A percentile compares a stretch with the other conserved stretches of the same genome.
These are phyloP conservation scores for Globisporangium rhizosaccharum DNA, from an alignment of 352 stramenopile genomes.

Conservation along the genomic window DNA sequence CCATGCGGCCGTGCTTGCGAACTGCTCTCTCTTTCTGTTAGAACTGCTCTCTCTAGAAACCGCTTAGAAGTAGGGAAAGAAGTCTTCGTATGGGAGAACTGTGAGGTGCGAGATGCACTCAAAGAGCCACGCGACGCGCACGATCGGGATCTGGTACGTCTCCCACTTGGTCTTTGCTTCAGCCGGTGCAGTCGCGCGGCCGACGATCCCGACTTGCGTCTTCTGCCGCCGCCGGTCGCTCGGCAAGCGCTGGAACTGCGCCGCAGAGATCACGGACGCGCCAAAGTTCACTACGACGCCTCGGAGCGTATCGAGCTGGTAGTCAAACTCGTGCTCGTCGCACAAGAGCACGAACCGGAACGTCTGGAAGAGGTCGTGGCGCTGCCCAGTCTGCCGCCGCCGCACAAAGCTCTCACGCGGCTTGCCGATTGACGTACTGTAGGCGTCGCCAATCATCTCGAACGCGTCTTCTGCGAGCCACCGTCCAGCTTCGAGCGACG, in stretches of 20 bases:
- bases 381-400: conserved; percentile 35
- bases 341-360: conserved; percentile 79
- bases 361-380: conserved; percentile 71
- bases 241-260: conserved; percentile 21
- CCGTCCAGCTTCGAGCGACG: conserved; percentile 45
- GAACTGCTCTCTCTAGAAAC: too few relatives aligned
- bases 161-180: conserved; percentile 56
- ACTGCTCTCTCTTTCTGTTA: too few relatives aligned
- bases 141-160: conserved; percentile 73
- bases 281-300: conserved; percentile 68
- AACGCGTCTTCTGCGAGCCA: conserved; percentile 71
- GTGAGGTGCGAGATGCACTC: conserved; percentile 85
- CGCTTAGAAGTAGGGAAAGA: conserved; percentile 68
- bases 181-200: conserved; percentile 50
- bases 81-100: conserved; percentile 81
- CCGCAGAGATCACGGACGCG: conserved; percentile 32
- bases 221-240: conserved; percentile 20
- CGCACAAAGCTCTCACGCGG: conserved; percentile 58
- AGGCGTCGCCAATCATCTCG: conserved; percentile 79
- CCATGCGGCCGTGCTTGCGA: background rate
- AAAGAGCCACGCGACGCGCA: conserved; percentile 84
- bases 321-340: conserved; percentile 63
- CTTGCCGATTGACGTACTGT: conserved; percentile 63
- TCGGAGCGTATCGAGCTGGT: conserved; percentile 56
- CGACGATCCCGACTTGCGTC: conserved; percentile 65